Conservation (phyloP, 345 rosid species). For the Cardamine occulta region DNA sequence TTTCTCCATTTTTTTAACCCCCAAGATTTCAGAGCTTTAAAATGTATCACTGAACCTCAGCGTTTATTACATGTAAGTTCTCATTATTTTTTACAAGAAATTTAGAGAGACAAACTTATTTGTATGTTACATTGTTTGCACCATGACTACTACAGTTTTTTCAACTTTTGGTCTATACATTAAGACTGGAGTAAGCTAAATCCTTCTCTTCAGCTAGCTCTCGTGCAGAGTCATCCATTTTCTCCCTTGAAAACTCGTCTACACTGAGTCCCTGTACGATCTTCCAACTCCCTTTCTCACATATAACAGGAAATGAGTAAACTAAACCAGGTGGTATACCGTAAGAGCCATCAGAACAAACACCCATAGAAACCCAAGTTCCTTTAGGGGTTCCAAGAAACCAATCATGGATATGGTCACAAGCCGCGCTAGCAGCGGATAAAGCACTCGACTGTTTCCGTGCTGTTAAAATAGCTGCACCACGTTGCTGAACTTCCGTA, state of each 20-base stretch:
- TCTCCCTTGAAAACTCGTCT: constrained; percentile 69
- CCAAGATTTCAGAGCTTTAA: neutral
- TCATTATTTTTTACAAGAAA: constrained; percentile 10
- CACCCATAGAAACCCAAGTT: constrained; percentile 91
- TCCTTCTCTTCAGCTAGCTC: constrained; percentile 83
- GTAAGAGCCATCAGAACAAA: constrained; percentile 88
- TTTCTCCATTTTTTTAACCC: neutral
- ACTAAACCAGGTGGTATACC: constrained; percentile 70
- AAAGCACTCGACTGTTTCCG: constrained; percentile 73
- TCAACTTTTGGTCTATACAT: constrained; percentile 22
- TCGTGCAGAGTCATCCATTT: constrained; percentile 76
- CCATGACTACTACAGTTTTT: constrained; percentile 5
- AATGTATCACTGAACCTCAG: constrained; percentile 29
- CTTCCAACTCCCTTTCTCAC: constrained; percentile 79
- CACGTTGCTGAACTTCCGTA: constrained; percentile 67
- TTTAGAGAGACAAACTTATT: constrained; percentile 27
- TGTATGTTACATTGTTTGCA: constrained; percentile 27
- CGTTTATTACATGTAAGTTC: constrained; percentile 34
- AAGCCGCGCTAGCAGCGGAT: constrained; percentile 85
- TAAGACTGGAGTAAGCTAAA: constrained; percentile 62
- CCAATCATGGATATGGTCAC: constrained; percentile 90
- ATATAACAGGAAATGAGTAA: constrained; percentile 81
- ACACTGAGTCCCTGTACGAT: constrained; percentile 68
- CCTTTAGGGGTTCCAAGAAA: constrained; percentile 89
- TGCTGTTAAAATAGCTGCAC: constrained; percentile 69